phyloP scores from a whole-genome alignment of 2,329 filamentous ascomycete species.

The Aureobasidium sp. region DNA sequence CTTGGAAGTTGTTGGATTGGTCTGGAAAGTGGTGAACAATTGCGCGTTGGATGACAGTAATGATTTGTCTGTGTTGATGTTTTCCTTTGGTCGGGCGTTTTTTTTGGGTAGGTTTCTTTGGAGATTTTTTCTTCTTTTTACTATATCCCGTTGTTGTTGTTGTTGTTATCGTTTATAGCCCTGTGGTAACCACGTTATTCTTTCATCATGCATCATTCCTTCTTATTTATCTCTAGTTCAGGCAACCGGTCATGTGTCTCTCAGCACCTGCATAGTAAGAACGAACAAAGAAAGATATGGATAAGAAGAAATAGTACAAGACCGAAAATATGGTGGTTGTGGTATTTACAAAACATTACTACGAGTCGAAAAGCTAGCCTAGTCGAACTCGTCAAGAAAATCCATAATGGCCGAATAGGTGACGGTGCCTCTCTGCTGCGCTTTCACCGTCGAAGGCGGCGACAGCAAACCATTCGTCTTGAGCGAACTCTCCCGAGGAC shows the following conservation, averaged over 20 bases:
- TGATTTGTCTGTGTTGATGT: neutral
- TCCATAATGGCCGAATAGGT: slow-evolving; percentile 5
- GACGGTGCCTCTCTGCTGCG: neutral
- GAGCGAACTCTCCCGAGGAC: neutral
- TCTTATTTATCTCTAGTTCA: neutral
- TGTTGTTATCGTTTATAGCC: neutral
- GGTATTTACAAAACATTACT: neutral
- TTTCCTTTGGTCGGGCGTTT: neutral
- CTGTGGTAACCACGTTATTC: neutral
- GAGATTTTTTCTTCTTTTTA: neutral
- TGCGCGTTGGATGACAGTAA: neutral
- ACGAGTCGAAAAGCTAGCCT: neutral
- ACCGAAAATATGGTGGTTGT: neutral
- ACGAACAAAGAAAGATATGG: neutral
- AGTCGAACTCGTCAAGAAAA: slow-evolving; percentile 4
- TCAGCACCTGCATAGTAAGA: neutral
- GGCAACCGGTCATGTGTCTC: too few relatives aligned
- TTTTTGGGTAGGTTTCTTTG: neutral
- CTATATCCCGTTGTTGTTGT: neutral
- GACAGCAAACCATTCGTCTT: neutral
- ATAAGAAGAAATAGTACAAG: neutral
- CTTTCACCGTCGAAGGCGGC: neutral
- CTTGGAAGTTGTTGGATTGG: slow-evolving; percentile 6
- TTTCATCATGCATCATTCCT: neutral
- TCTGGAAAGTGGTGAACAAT: neutral